phyloP scores from a whole-genome alignment of 2,329 filamentous ascomycete genomes.

The Sporothrix inflata region DNA sequence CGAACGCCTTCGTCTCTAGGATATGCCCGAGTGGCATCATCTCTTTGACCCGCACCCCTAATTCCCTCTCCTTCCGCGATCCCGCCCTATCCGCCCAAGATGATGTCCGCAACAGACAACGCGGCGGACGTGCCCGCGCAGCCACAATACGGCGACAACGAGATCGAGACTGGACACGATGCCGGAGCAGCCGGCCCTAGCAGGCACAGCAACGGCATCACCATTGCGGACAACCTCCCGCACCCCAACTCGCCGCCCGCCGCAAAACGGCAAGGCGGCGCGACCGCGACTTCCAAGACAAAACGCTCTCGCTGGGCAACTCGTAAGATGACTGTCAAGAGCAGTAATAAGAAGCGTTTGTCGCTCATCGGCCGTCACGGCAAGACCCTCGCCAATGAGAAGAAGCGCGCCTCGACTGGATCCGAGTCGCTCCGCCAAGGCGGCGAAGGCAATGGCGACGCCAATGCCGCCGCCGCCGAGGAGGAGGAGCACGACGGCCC shows the following conservation, averaged over 20 bases:
- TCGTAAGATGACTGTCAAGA: slow-evolving; percentile 77
- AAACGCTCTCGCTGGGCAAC: slow-evolving; percentile 95
- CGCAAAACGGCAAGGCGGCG: slow-evolving; percentile 16
- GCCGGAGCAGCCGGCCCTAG: slow-evolving; percentile 11
- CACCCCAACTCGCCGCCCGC: slow-evolving; percentile 36
- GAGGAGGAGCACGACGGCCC: slow-evolving; percentile 45
- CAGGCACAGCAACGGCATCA: slow-evolving; percentile 30
- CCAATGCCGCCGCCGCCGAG: slow-evolving; percentile 44
- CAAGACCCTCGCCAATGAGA: slow-evolving; percentile 66
- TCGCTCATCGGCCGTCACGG: slow-evolving; percentile 80
- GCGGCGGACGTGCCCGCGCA: neutral
- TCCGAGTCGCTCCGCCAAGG: slow-evolving; percentile 41
- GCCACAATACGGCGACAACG: slow-evolving; percentile 9
- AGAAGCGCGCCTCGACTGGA: slow-evolving; percentile 60
- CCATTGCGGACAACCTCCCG: slow-evolving; percentile 35
- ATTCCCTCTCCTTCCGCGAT: slow-evolving; percentile 4
- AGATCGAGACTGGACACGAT: slow-evolving; percentile 1
- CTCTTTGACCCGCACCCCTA: slow-evolving; percentile 17
- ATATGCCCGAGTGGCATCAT: slow-evolving; percentile 28
- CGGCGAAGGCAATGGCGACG: slow-evolving; percentile 41
- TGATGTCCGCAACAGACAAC: slow-evolving; percentile 18
- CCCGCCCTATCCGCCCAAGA: neutral
- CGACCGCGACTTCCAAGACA: slow-evolving; percentile 44
- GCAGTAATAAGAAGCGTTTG: slow-evolving; percentile 75
- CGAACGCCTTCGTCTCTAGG: slow-evolving; percentile 11